These are phyloP conservation scores for Ceratobasidium sp. DNA, from an alignment of 1,284 basidiomycete species.

Conservation along the genomic window DNA sequence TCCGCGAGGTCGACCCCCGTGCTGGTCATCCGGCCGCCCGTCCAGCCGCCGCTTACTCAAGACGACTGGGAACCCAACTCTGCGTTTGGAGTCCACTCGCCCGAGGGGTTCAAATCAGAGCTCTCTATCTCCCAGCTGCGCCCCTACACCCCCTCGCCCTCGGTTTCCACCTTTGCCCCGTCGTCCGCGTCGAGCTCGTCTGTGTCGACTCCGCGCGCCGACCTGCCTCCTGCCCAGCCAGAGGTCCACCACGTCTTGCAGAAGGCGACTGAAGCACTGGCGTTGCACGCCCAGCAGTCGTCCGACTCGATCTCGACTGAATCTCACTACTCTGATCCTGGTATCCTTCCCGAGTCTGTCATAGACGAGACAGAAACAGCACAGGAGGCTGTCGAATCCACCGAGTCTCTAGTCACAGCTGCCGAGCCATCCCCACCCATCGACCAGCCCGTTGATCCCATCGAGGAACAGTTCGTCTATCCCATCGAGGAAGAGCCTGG, in stretches of 20 bases:
- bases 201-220: conserved; percentile 5
- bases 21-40: conserved; percentile 35
- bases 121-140: conserved; percentile 23
- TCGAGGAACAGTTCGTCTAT: too few relatives aligned
- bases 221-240: neutral
- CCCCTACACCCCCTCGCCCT: conserved; percentile 33
- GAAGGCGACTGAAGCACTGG: conserved; percentile 12
- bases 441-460: neutral
- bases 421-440: neutral
- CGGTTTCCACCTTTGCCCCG: conserved; percentile 30
- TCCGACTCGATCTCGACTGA: conserved; percentile 8
- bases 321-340: conserved; percentile 29
- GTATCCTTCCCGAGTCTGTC: conserved; percentile 18
- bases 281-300: conserved; percentile 28
- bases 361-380: neutral
- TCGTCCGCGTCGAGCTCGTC: conserved; percentile 25
- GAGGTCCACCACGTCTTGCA: neutral
- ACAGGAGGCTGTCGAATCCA: neutral
- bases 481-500: neutral
- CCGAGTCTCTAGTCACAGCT: neutral
- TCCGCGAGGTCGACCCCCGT: conserved; percentile 28
- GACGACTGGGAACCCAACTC: conserved; percentile 32
- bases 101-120: conserved; percentile 37
- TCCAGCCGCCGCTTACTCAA: conserved; percentile 25
- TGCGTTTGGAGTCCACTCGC: conserved; percentile 29